Base-by-base conservation (phyloP, 805 yeast species). In the Jamesozyma gamospora region DNA sequence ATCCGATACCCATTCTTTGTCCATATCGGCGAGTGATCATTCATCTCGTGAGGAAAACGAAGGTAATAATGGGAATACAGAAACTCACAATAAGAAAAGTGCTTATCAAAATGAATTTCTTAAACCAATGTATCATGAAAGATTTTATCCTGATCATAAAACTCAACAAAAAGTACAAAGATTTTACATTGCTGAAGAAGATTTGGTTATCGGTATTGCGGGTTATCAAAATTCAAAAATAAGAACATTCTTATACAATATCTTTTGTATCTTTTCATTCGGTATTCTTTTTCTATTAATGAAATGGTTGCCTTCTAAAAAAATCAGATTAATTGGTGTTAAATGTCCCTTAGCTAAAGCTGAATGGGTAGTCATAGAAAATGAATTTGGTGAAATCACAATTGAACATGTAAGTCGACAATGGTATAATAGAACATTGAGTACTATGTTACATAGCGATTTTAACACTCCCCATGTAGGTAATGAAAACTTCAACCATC, bases 181-280 rank as follows among this genome's bases (percentile, higher is more conserved):
- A 41, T 86, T 83, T 59, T 92, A 90, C 59, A 74, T 92, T 45
- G 88, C 96, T 0, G 97, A 92, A 58, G 98, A 92, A 57, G 99
- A 92, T 65, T 66, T 92, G 53, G 90, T 90, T 11, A 74, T 92
- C 43, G 96, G 95, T 45, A 82, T 92, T 45, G 98, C 96, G 0
- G 97, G 97, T 4, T 92, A 84, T 59, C 61, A 61, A 39, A 74
- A 78, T 13, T 72, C 79, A 11, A 53, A 53, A 35, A 39, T 69
- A 47, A 74, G 77, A 44, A 51, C 62, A 4, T 30, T 64, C 0
- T 13, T 71, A 1, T 87, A 79, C 55, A 71, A 74, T 43, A 12
- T 72, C 0, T 42, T 82, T 2, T 79, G 86, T 44, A 37, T 74
- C 0, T 25, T 63, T 2, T 75, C 96, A 0, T 57, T 74, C 3